A percentile compares a stretch with the other conserved stretches of the same genome.
Conservation (phyloP, 2,329 filamentous ascomycete species). For the Botrytis deweyae region DNA sequence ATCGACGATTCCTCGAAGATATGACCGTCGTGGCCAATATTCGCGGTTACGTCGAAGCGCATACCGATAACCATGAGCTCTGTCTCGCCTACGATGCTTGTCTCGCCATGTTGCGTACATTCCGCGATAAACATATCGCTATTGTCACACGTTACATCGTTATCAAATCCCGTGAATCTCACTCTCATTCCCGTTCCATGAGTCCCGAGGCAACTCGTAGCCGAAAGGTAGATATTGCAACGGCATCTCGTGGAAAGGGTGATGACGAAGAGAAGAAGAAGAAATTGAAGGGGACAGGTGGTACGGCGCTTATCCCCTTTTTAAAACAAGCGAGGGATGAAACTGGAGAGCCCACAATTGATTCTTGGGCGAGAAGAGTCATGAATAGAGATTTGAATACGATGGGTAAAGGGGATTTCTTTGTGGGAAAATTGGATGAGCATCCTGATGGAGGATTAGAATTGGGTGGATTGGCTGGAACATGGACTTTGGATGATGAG, state of each 20-base stretch:
- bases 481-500: slow-evolving; percentile 84
- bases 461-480: slow-evolving; percentile 71
- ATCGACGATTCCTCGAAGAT: slow-evolving; percentile 84
- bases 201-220: slow-evolving; percentile 50
- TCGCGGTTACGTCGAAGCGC: slow-evolving; percentile 71
- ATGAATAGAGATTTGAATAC: slow-evolving; percentile 40
- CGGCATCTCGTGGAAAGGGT: slow-evolving; percentile 48
- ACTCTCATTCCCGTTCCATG: slow-evolving; percentile 59
- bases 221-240: slow-evolving; percentile 61
- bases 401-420: slow-evolving; percentile 54
- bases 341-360: slow-evolving; percentile 86
- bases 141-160: slow-evolving; percentile 97
- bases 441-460: slow-evolving; percentile 43
- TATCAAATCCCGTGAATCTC: slow-evolving; percentile 74
- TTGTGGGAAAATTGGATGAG: slow-evolving; percentile 54
- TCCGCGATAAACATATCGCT: slow-evolving; percentile 83
- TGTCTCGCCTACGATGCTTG: slow-evolving; percentile 87
- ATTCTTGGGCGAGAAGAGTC: slow-evolving; percentile 53
- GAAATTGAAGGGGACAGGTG: slow-evolving; percentile 84
- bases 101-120: slow-evolving; percentile 66
- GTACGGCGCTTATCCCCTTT: slow-evolving; percentile 91
- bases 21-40: slow-evolving; percentile 82
- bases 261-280: slow-evolving; percentile 45
- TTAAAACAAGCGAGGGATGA: slow-evolving; percentile 95
- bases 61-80: slow-evolving; percentile 61